Conservation (phyloP, 495 filamentous ascomycete species). For the Cenococcum geophilum region DNA sequence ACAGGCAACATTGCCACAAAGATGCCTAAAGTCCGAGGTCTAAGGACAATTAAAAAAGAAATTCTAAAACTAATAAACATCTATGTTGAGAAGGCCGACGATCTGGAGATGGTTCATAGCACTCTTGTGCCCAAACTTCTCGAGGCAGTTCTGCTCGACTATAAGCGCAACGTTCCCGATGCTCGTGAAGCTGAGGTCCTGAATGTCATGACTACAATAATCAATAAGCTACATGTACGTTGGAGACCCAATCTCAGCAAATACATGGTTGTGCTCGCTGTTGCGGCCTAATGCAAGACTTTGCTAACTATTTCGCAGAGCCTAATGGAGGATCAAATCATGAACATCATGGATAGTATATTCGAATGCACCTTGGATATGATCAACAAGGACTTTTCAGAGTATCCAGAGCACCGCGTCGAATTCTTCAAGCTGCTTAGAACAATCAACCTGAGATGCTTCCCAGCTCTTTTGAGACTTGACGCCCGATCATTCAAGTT, state of each 20-base stretch:
- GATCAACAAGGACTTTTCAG: slow-evolving; percentile 99
- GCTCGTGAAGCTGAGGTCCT: slow-evolving; percentile 95
- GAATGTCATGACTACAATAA: slow-evolving; percentile 95
- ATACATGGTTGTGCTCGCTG: slow-evolving; percentile 37
- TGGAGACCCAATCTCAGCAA: slow-evolving; percentile 43
- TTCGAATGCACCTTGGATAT: slow-evolving; percentile 98
- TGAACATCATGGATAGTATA: slow-evolving; percentile 94
- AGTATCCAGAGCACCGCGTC: slow-evolving; percentile 95
- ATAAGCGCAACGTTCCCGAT: slow-evolving; percentile 93
- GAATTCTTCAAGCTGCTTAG: slow-evolving; percentile 96
- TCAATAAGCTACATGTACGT: slow-evolving; percentile 90
- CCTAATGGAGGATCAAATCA: slow-evolving; percentile 96
- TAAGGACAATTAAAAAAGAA: slow-evolving; percentile 98
- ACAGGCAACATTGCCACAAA: slow-evolving; percentile 89
- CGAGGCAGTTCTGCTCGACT: slow-evolving; percentile 90
- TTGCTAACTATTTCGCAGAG: slow-evolving; percentile 49
- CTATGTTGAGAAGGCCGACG: slow-evolving; percentile 96
- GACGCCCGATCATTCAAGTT: slow-evolving; percentile 97
- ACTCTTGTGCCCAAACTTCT: slow-evolving; percentile 96
- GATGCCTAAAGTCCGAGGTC: slow-evolving; percentile 88
- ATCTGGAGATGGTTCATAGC: slow-evolving; percentile 81
- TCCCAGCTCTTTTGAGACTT: slow-evolving; percentile 84
- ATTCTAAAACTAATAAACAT: slow-evolving; percentile 97
- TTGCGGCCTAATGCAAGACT: background rate
- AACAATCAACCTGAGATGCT: slow-evolving; percentile 94